Evolutionary conservation across 208 protist species (phyloP).

Genomic region (Strigomonas culicis): DNA sequence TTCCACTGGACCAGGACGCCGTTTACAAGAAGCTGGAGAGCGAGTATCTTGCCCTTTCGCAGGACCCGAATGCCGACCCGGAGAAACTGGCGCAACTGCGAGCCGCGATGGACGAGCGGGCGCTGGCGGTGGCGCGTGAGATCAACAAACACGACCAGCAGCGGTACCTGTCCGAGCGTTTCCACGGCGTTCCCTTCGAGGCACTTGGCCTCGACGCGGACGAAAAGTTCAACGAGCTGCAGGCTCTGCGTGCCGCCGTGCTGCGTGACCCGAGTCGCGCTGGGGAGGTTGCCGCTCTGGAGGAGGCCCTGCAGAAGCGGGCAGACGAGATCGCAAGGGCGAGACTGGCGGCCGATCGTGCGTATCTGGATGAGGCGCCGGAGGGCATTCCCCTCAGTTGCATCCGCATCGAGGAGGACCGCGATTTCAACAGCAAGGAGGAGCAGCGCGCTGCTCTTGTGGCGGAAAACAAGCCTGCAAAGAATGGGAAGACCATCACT

Average conservation of each 20-base stretch:
- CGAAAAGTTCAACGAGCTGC: slow-evolving; percentile 31
- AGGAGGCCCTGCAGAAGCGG: slow-evolving; percentile 36
- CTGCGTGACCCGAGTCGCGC: slow-evolving; percentile 17
- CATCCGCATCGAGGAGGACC: slow-evolving; percentile 30
- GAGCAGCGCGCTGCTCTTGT: slow-evolving; percentile 33
- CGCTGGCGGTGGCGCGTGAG: slow-evolving; percentile 33
- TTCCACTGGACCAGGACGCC: slow-evolving; percentile 27
- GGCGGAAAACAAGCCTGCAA: slow-evolving; percentile 21
- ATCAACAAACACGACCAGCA: slow-evolving; percentile 41
- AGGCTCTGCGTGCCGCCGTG: slow-evolving; percentile 28
- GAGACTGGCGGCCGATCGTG: slow-evolving; percentile 24
- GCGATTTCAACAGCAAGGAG: slow-evolving; percentile 30
- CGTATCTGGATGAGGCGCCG: slow-evolving; percentile 37
- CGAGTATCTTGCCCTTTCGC: slow-evolving; percentile 17
- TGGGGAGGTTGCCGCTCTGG: slow-evolving; percentile 20
- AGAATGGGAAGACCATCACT: slow-evolving; percentile 21
- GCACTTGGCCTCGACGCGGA: slow-evolving; percentile 51
- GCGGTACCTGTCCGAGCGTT: slow-evolving; percentile 30
- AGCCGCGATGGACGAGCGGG: slow-evolving; percentile 33
- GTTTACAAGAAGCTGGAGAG: slow-evolving; percentile 28
- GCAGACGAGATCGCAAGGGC: slow-evolving; percentile 33
- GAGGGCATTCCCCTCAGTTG: slow-evolving; percentile 41
- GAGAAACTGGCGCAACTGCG: slow-evolving; percentile 21
- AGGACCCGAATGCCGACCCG: slow-evolving; percentile 18
- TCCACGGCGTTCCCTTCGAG: slow-evolving; percentile 39